A percentile compares a stretch with the other conserved stretches of the same genome.
These are phyloP conservation scores for Malassezia obtusa DNA, from an alignment of 1,284 basidiomycete genomes.

Conservation along the genomic window DNA sequence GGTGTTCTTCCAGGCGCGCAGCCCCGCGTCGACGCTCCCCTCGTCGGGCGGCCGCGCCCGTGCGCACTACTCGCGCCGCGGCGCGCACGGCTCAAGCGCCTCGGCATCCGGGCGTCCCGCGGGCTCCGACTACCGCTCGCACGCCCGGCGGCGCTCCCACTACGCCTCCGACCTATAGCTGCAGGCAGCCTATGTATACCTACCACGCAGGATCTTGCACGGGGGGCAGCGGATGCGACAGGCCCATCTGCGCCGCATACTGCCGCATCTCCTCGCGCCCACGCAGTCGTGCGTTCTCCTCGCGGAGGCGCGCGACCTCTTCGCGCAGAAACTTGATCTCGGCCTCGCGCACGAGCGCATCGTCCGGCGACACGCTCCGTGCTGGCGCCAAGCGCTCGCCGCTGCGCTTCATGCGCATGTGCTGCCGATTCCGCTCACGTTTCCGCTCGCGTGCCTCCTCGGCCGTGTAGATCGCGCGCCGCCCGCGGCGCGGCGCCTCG, in stretches of 20 bases:
- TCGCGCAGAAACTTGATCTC: slow-evolving; percentile 31
- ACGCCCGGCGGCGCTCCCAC: no score
- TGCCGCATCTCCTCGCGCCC: slow-evolving; percentile 25
- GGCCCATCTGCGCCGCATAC: slow-evolving; percentile 13
- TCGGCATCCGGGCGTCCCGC: neutral
- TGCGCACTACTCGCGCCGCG: slow-evolving; percentile 4
- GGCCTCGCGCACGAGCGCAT: slow-evolving; percentile 24
- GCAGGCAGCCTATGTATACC: no score
- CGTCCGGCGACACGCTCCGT: slow-evolving; percentile 16
- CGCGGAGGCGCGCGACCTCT: slow-evolving; percentile 30
- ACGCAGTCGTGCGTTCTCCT: slow-evolving; percentile 33
- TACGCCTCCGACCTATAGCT: no score
- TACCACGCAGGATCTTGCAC: no score
- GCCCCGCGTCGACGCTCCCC: neutral
- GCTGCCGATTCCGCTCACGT: slow-evolving; percentile 13
- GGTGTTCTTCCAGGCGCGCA: neutral
- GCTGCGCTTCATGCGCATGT: slow-evolving; percentile 16
- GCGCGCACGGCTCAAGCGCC: neutral
- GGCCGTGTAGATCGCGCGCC: slow-evolving; percentile 8
- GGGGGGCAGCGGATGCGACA: neutral
- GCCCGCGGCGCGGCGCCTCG: slow-evolving; percentile 1
- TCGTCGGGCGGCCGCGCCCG: neutral
- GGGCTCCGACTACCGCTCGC: no score
- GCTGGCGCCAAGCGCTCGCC: slow-evolving; percentile 16
- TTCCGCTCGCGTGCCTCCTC: slow-evolving; percentile 15